phyloP scores from a whole-genome alignment of 2,329 filamentous ascomycete species.

The Paraphaeosphaeria sporulosa region DNA sequence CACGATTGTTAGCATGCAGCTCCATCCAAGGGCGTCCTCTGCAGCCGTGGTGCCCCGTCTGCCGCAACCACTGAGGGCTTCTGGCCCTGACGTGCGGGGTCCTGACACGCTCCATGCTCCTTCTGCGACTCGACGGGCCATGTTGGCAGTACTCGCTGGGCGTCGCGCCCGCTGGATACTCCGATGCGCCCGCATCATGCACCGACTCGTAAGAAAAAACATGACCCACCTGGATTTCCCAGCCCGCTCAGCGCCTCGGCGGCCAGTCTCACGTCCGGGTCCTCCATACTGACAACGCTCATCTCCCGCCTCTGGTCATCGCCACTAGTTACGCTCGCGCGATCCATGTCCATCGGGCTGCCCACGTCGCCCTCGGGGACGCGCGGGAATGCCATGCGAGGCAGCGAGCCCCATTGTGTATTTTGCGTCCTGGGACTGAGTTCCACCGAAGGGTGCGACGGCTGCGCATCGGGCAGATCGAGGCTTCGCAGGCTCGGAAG shows the following conservation, averaged over 20 bases:
- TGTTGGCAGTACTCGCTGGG: no score
- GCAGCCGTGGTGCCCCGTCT: no score
- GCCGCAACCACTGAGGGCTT: no score
- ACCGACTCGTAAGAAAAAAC: no score
- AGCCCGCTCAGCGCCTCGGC: slow-evolving; percentile 60
- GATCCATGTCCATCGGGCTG: slow-evolving; percentile 55
- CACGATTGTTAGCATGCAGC: slow-evolving; percentile 17
- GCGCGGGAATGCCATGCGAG: slow-evolving; percentile 39
- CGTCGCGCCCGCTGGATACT: no score
- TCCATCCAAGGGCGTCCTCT: slow-evolving; percentile 8
- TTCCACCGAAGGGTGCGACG: slow-evolving; percentile 40
- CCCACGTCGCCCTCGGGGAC: slow-evolving; percentile 48
- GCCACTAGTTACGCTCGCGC: slow-evolving; percentile 53
- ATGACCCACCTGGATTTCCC: slow-evolving; percentile 55
- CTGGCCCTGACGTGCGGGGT: no score
- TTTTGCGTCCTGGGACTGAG: slow-evolving; percentile 42
- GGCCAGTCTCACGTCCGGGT: slow-evolving; percentile 57
- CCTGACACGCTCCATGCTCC: no score
- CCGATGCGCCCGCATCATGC: no score
- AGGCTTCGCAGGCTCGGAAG: slow-evolving; percentile 54
- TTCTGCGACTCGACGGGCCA: no score
- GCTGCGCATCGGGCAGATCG: slow-evolving; percentile 45
- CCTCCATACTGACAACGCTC: slow-evolving; percentile 57
- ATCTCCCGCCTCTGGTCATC: slow-evolving; percentile 44
- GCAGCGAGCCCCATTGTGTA: slow-evolving; percentile 38